phyloP scores from a whole-genome alignment of 164 flowering plant species.

The Stephania cephalantha region DNA sequence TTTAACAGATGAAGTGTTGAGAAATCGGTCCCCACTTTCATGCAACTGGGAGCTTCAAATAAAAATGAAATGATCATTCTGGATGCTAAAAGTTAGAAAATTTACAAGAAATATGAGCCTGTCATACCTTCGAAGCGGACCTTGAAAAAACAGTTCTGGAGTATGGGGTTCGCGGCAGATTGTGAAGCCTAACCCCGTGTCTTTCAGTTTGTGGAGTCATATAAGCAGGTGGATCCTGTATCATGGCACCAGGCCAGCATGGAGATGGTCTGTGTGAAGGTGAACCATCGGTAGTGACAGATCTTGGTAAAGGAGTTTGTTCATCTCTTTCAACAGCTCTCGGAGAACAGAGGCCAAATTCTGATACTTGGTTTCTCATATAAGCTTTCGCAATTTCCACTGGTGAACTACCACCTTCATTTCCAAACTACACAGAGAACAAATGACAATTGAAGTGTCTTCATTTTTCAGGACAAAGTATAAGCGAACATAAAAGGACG shows the following conservation, averaged over 20 bases:
- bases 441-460: not conserved
- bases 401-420: slow-evolving; percentile 71
- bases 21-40: slow-evolving; percentile 26
- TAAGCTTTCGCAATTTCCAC: slow-evolving; percentile 87
- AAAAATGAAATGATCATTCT: slow-evolving; percentile 5
- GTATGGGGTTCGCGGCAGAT: slow-evolving; percentile 73
- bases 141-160: slow-evolving; percentile 55
- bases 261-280: slow-evolving; percentile 46
- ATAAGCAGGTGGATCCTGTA: slow-evolving; percentile 45
- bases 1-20: slow-evolving; percentile 25
- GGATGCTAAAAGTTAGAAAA: not conserved
- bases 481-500: not conserved
- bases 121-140: slow-evolving; percentile 52
- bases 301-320: slow-evolving; percentile 17
- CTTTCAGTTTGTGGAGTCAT: slow-evolving; percentile 61
- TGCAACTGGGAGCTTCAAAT: slow-evolving; percentile 25
- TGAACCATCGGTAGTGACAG: slow-evolving; percentile 26
- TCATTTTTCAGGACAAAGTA: not conserved
- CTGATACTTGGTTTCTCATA: slow-evolving; percentile 55
- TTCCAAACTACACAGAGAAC: slow-evolving; percentile 32
- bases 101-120: not conserved
- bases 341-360: slow-evolving; percentile 26
- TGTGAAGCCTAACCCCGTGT: slow-evolving; percentile 50
- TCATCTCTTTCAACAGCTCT: slow-evolving; percentile 29
- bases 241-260: slow-evolving; percentile 82